Evolutionary conservation across 1,139 yeast species (phyloP), one percentile per base, ranked within the genome.

Genomic region (Yamadazyma oceani): DNA sequence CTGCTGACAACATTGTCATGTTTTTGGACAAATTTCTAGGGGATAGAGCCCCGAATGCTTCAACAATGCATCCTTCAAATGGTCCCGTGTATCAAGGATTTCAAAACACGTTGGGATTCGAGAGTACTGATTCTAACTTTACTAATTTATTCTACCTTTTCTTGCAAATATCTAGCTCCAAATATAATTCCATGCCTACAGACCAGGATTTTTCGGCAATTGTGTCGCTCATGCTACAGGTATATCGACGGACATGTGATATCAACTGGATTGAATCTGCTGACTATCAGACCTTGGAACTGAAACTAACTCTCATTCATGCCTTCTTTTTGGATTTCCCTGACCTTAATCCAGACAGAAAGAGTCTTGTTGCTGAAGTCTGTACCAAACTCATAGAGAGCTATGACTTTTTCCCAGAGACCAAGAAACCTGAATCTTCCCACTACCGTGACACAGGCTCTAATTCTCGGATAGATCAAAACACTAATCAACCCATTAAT

Each of bases 81-180:
- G 15, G 19, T 13, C 12, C 19, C 9, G 8, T 21, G 7, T 35
- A 37, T 13, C 43, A 43, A 13, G 51, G 51, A 17, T 41, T 48
- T 30, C 46, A 38, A 25, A 41, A 33, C 16, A 17, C 12, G 10
- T 40, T 36, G 39, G 48, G 45, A 5, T 38, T 48, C 12, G 39
- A 41, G 25, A 26, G 42, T 25, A 37, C 30, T 26, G 51, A 48
- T 35, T 2, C 23, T 5, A 41, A 40, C 26, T 43, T 48, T 32
- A 40, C 22, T 14, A 40, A 38, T 26, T 31, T 47, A 14, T 45
- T 48, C 24, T 47, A 49, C 31, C n/a, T 49, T 17, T 41, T 47
- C 23, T 38, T 49, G 5, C 53, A 49, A 24, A 34, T 48, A 2
- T 13, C 37, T 3, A 19, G 36, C 11, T 30, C 8, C 15, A 36